Base-by-base conservation (phyloP, 2,329 filamentous ascomycete species). In the Botryotinia calthae region DNA sequence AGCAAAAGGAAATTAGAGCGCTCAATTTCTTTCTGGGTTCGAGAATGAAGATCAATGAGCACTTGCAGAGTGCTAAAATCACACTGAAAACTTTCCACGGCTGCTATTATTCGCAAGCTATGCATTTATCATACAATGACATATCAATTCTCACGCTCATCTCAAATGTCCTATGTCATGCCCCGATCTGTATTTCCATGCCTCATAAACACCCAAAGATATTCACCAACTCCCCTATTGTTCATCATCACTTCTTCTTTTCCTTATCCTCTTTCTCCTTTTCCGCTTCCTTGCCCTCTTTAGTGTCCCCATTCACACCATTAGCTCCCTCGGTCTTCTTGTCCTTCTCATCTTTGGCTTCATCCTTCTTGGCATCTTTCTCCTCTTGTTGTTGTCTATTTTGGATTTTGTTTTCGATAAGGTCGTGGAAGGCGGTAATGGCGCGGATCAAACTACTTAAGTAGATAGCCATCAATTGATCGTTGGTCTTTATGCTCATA, bases 351-450 rank as follows among this genome's bases (percentile, higher is more conserved):
- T 87, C 85, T 77, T 86, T 86, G 76, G 83, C 84, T 72, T 86
- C 83, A 67, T 89, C 89, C 74, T 90, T 93, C 85, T 93, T 93
- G 63, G 86, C 88, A 79, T 98, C 95, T 84, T 95, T 95, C 81
- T 99, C 96, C 81, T 98, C 96, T 80, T 97, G 93, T 82, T 97
- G 93, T 84, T 98, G 95, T 82, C 95, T 89, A 85, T 99, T 99
- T 86, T 98, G 95, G 78, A 98, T 98, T 88, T 99, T 99, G 87
- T 99, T 99, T 86, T 99, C 96, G 77, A 99, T 99, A 78, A 99
- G 85, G 82, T 99, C 96, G 83, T 99, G 96, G 91, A 98, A 99
- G 12, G 96, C 96, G 20, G 96, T 98, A 81, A 99, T 99, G 73
- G 96, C 96, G 75, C 96, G 89, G 84, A 99, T 98, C 85, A 98